A percentile compares a stretch with the other conserved stretches of the same genome.
phyloP scores from a whole-genome alignment of 108 stramenopile genomes.

The Craspedostauros australis region DNA sequence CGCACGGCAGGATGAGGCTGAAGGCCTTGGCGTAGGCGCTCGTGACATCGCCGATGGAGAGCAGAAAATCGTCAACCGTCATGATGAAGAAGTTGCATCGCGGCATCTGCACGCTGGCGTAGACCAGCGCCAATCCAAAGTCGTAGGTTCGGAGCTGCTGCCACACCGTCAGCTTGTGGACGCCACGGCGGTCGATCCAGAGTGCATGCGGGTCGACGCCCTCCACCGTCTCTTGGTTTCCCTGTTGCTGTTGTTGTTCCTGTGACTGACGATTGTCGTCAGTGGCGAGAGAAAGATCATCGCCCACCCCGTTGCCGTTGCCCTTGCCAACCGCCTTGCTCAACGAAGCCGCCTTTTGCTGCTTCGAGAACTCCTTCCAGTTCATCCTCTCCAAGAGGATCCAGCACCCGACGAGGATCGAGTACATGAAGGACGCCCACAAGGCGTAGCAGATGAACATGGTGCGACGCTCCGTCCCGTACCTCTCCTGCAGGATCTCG shows the following conservation, averaged over 20 bases:
- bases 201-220: not conserved
- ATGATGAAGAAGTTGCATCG: constrained; percentile 14
- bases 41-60: not conserved
- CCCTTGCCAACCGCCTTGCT: too few relatives aligned
- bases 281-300: too few relatives aligned
- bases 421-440: not conserved
- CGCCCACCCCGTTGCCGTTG: too few relatives aligned
- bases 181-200: not conserved
- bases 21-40: constrained; percentile 6
- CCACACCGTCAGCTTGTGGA: not conserved
- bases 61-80: constrained; percentile 9
- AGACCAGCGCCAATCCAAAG: constrained; percentile 4
- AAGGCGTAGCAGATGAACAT: constrained; percentile 1
- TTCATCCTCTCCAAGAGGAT: constrained; percentile 1
- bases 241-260: not conserved
- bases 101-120: constrained; percentile 3
- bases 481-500: not conserved
- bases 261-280: not conserved
- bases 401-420: constrained; percentile 1
- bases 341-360: not conserved
- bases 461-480: not conserved
- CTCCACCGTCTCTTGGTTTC: not conserved
- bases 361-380: too few relatives aligned
- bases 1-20: constrained; percentile 7
- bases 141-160: constrained; percentile 4